Conservation (phyloP, 1,284 basidiomycete species). For the Sporisorium graminicola region DNA sequence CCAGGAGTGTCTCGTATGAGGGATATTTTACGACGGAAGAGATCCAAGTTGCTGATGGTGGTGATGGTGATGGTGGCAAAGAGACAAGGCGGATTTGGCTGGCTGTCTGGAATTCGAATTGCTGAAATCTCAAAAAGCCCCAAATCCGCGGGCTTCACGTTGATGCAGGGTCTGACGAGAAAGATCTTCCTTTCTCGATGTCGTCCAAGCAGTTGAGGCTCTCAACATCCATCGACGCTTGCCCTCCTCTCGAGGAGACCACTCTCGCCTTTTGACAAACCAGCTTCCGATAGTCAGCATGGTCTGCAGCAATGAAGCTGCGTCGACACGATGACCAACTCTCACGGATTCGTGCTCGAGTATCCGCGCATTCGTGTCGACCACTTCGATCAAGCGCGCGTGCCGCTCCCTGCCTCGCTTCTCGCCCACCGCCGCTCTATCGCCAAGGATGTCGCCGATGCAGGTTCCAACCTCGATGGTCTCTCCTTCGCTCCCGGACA, state of each 20-base stretch:
- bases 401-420: conserved; percentile 42
- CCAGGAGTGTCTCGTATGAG: background rate
- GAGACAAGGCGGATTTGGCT: conserved; percentile 6
- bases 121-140: background rate
- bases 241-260: background rate
- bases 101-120: conserved; percentile 1
- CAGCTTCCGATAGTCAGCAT: background rate
- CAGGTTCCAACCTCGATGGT: conserved; percentile 4
- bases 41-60: conserved; percentile 20
- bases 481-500: conserved; percentile 29
- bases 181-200: conserved; percentile 7
- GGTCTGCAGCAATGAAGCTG: too few species aligned
- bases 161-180: conserved; percentile 43
- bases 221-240: background rate
- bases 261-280: background rate
- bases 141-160: conserved; percentile 16
- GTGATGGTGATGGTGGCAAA: conserved; percentile 27
- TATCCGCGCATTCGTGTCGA: conserved; percentile 64
- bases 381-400: conserved; percentile 47
- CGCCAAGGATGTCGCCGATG: background rate
- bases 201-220: conserved; percentile 1
- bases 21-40: too few species aligned
- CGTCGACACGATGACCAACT: conserved; percentile 41
- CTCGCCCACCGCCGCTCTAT: conserved; percentile 31
- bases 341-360: conserved; percentile 58